Base-by-base conservation (phyloP, 169 alveolate genomes). In the Cryptosporidium sp. region DNA sequence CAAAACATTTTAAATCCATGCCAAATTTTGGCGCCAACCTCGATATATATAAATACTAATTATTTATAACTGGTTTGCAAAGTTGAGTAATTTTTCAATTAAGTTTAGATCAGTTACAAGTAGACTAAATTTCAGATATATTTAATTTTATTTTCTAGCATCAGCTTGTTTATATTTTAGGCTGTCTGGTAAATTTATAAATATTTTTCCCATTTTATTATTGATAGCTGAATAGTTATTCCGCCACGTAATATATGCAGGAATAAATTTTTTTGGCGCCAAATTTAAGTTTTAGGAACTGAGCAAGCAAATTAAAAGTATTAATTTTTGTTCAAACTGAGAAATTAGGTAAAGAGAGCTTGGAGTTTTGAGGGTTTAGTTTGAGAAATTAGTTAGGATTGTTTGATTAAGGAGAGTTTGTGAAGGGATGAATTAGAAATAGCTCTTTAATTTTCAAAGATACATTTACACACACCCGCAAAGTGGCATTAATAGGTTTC, bases 241-340 rank as follows among this genome's bases (percentile, higher is more conserved):
- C 67, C 29, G 29, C 67, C 67, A 26, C 37, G 12, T 55, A n/a
- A 8, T 55, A 12, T 59, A 37, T 65, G 71, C 71, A 65, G 48
- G 41, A 65, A 65, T 65, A 51, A 65, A 65, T 65, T 65, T 14
- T 37, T 35, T 35, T 10, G 71, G 71, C 71, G 71, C 71, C 71
- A 65, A 65, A 8, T 29, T 16, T 51, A 0, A 39, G 41, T 14
- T 10, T 3, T 18, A 65, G 51, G 14, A 65, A 65, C 6, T 3
- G 7, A n/a, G 71, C 71, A 29, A 65, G 51, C 55, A 48, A 48
- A 48, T 14, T 14, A 37, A 6, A 29, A 65, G 71, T n/a, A 37
- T 65, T 33, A 37, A 33, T n/a, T 29, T 61, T 8, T 7, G 8
- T 37, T 35, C 51, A 26, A 8, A 37, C 21, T 31, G 21, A 65